These are phyloP conservation scores for Xylariales sp. DNA, from an alignment of 2,329 filamentous ascomycete genomes.

Conservation along the genomic window DNA sequence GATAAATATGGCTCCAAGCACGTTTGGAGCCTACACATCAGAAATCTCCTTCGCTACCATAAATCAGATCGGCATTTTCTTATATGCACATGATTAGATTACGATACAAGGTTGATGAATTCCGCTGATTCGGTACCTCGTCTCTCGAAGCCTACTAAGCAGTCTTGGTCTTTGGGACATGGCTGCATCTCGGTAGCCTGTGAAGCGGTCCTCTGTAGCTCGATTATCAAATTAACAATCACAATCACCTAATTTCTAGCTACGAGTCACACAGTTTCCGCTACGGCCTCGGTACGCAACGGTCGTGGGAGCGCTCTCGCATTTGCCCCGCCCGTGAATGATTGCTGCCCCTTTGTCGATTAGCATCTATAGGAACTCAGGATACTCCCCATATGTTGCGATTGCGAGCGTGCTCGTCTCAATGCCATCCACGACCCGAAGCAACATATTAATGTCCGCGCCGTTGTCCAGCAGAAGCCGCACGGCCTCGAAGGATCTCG, in stretches of 20 bases:
- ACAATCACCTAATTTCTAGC: background rate
- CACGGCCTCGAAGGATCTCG: background rate
- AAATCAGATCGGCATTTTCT: no score
- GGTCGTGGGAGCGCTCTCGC: background rate
- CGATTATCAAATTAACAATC: background rate
- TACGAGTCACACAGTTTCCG: constrained; percentile 1
- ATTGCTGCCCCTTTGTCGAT: constrained; percentile 1
- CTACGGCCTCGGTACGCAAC: background rate
- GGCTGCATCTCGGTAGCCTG: background rate
- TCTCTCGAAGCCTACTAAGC: no score
- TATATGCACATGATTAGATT: no score
- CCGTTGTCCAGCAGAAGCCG: constrained; percentile 6
- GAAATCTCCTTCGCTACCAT: no score
- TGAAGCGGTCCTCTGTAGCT: background rate
- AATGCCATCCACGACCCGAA: background rate
- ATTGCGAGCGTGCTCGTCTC: constrained; percentile 5
- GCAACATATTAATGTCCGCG: constrained; percentile 20
- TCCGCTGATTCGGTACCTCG: no score
- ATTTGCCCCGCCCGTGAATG: no score
- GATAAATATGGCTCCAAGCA: no score
- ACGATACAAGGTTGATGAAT: no score
- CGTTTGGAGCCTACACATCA: no score
- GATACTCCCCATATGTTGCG: background rate
- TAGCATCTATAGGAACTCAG: background rate
- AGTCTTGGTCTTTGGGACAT: no score